These are phyloP conservation scores for Discostella stelligeroides DNA, from an alignment of 108 stramenopile genomes.

Conservation along the genomic window DNA sequence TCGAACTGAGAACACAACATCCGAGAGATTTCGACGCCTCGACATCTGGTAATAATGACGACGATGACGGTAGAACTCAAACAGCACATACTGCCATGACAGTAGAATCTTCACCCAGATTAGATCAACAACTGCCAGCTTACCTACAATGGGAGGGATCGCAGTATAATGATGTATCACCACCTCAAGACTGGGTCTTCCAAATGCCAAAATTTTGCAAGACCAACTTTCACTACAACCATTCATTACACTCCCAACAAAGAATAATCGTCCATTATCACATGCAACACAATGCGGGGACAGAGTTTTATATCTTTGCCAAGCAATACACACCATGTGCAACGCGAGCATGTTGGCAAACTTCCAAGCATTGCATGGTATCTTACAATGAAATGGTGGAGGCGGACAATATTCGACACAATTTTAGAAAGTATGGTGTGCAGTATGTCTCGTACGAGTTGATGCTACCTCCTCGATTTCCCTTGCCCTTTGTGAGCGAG, in stretches of 20 bases:
- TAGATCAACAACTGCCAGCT: conserved; percentile 8
- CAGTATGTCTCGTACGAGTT: conserved; percentile 48
- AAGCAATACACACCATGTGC: conserved; percentile 27
- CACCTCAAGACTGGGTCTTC: conserved; percentile 20
- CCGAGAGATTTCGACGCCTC: neutral
- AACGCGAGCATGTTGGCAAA: conserved; percentile 42
- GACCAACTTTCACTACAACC: neutral
- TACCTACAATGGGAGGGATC: conserved; percentile 22
- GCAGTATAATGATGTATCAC: neutral
- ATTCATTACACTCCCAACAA: neutral
- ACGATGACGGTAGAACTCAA: neutral
- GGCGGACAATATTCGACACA: conserved; percentile 40
- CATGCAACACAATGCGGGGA: conserved; percentile 50
- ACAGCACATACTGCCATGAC: neutral
- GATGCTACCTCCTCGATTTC: conserved; percentile 44
- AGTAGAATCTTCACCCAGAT: neutral
- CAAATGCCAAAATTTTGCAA: conserved; percentile 22
- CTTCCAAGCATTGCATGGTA: conserved; percentile 39
- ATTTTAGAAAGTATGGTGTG: conserved; percentile 36
- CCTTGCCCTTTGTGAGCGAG: conserved; percentile 40
- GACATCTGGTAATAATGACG: neutral
- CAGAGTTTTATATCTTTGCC: conserved; percentile 25
- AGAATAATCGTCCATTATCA: conserved; percentile 51
- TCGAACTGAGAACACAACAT: neutral
- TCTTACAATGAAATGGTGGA: conserved; percentile 43